These are phyloP conservation scores for Penicillium dipodomyicola DNA, from an alignment of 495 filamentous ascomycete genomes.

Conservation along the genomic window DNA sequence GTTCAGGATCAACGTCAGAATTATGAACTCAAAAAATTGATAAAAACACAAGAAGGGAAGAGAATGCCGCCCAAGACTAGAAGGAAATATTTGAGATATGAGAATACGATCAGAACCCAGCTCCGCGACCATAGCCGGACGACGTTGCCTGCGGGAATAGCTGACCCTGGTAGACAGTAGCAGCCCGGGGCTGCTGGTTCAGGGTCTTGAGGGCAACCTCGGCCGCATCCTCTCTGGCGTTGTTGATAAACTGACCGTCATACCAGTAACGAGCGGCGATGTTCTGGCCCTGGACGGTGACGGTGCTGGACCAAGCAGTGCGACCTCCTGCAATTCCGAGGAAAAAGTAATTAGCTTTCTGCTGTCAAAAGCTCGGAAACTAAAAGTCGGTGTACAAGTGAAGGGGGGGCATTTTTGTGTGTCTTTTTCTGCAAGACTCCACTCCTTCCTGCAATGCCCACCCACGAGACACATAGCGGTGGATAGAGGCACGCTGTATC, in stretches of 20 bases:
- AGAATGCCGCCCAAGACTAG: constrained; percentile 31
- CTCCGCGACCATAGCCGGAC: constrained; percentile 20
- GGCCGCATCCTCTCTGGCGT: constrained; percentile 87
- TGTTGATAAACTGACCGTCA: constrained; percentile 80
- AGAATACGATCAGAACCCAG: constrained; percentile 17
- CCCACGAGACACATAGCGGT: constrained; percentile 14
- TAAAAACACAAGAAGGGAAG: constrained; percentile 24
- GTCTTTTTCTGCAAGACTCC: constrained; percentile 25
- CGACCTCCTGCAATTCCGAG: constrained; percentile 64
- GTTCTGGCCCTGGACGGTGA: constrained; percentile 55
- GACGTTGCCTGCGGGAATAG: constrained; percentile 19
- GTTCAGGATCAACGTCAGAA: not conserved
- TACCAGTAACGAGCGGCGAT: constrained; percentile 83
- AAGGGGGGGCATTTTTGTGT: constrained; percentile 7
- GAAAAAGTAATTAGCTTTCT: constrained; percentile 24
- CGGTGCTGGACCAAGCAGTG: constrained; percentile 82
- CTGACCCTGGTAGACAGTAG: constrained; percentile 30
- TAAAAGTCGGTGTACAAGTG: constrained; percentile 44
- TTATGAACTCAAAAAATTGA: constrained; percentile 6
- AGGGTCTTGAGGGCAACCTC: constrained; percentile 61
- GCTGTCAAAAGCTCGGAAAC: constrained; percentile 25
- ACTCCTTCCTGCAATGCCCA: constrained; percentile 32
- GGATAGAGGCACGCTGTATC: constrained; percentile 3
- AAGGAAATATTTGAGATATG: constrained; percentile 16
- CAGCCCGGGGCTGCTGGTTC: constrained; percentile 25